Evolutionary conservation across 2,329 filamentous ascomycete species (phyloP), one percentile per base, ranked within the genome.

Genomic region (Colletotrichum acutatum): DNA sequence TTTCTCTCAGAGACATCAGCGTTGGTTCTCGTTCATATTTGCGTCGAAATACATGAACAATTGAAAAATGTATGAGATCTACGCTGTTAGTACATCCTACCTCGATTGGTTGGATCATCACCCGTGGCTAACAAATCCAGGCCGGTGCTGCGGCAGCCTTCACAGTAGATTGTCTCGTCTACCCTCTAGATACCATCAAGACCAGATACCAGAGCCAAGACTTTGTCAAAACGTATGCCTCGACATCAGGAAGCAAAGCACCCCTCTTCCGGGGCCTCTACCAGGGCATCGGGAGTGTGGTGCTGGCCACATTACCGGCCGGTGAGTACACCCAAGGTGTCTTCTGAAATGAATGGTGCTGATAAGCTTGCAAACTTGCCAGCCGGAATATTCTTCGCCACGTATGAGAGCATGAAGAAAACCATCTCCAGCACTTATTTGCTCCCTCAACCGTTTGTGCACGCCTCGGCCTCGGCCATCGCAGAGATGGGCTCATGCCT

Each of bases 381-480:
- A 93, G 93, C 95, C 64, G 95, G 94, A 72, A 88, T 94, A 12
- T 98, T 98, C 85, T 98, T 98, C 83, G 95, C 93, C 2, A 95
- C 94, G 1, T 98, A 98, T 81, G 95, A 98, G 83, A 90, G 88
- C 58, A 86, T 91, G 24, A 97, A 97, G 82, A 83, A 85, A 3
- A 81, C 89, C 3, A 86, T 97, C 1, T 86, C 86, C 19, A 81
- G 81, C 24, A 80, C 86, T 49, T 85, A 89, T 3, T 84, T 85
- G 72, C 74, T 95, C 0, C 93, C 94, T 1, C 86, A 90, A 63
- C 91, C 94, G 0, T 76, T 95, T 11, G 88, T 95, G 68, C 93
- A 98, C 80, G 89, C 93, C 6, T 82, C 89, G 3, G 92, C 95
- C 14, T 97, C 94, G 1, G 92, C 91, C 2, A 83, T 90, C 19